Evolutionary conservation across 1,284 basidiomycete species (phyloP), one percentile per base, ranked within the genome.

Genomic region (Retiboletus fuscus): DNA sequence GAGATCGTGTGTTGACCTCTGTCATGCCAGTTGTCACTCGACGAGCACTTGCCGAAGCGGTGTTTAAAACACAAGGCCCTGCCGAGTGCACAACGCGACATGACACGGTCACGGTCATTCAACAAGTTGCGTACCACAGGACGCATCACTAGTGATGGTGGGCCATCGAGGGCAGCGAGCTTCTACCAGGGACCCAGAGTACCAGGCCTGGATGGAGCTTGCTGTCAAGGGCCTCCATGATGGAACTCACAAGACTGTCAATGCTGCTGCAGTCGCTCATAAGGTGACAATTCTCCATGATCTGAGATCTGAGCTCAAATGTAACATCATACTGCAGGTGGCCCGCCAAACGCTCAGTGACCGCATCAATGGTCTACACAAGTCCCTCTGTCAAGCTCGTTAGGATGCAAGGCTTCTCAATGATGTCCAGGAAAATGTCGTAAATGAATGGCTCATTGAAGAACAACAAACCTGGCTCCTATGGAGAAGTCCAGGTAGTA

Each of bases 391-490:
- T 20, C 24, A 22, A 6, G 11, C 39, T 46, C 6, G 11, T 30
- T 22, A 63, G 30, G 24, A 41, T 6, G 49, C 22, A 3, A 22
- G 6, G 30, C 30, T 51, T n/a, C 43, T 68, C 28, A 62, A 34
- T 28, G 24, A 18, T 2, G 61, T 51, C 8, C 51, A 63, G 18
- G 67, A 63, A 30, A 46, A 47, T 16, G 43, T 63, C 18, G 5
- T 63, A 2, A 39, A 55, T 28, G 43, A 68, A 63, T 68, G 61
- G 61, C 61, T 68, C 2, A 18, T 57, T n/a, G n/a, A n/a, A n/a
- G n/a, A n/a, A n/a, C n/a, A n/a, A n/a, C n/a, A n/a, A n/a, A n/a
- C n/a, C n/a, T n/a, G n/a, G n/a, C n/a, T n/a, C n/a, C n/a, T n/a
- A n/a, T n/a, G n/a, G n/a, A n/a, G n/a, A n/a, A n/a, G n/a, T n/a